These are phyloP conservation scores for Candida easanensis DNA, from an alignment of 805 yeast species.

Conservation along the genomic window DNA sequence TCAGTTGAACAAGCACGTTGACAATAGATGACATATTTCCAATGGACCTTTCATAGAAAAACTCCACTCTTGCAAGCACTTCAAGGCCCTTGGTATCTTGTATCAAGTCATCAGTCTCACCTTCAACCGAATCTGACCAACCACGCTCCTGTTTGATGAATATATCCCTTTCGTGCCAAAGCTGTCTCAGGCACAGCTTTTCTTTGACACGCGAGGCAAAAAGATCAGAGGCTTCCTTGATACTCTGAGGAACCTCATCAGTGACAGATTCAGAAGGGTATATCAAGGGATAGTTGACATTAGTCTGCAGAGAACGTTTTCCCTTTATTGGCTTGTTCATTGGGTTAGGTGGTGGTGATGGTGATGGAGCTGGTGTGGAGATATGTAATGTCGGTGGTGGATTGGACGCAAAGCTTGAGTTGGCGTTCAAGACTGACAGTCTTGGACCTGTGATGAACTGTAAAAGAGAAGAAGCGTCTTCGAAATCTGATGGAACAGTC, in stretches of 20 bases:
- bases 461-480: slow-evolving; percentile 52
- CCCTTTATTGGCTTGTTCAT: slow-evolving; percentile 34
- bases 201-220: slow-evolving; percentile 60
- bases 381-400: slow-evolving; percentile 62
- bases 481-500: slow-evolving; percentile 42
- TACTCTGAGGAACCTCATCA: slow-evolving; percentile 59
- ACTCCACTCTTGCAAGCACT: slow-evolving; percentile 55
- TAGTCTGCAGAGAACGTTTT: slow-evolving; percentile 59
- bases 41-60: slow-evolving; percentile 51
- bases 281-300: slow-evolving; percentile 63
- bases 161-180: slow-evolving; percentile 67
- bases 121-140: slow-evolving; percentile 31
- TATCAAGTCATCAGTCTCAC: slow-evolving; percentile 32
- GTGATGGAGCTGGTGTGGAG: slow-evolving; percentile 89
- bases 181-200: slow-evolving; percentile 63
- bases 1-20: slow-evolving; percentile 58
- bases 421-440: slow-evolving; percentile 36
- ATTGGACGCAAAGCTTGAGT: slow-evolving; percentile 35
- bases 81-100: slow-evolving; percentile 29
- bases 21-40: slow-evolving; percentile 61
- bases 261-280: slow-evolving; percentile 46
- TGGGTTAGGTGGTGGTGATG: slow-evolving; percentile 51
- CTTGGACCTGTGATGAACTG: slow-evolving; percentile 59
- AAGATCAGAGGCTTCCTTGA: slow-evolving; percentile 74
- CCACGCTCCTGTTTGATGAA: slow-evolving; percentile 78